Base-by-base conservation (phyloP, 768 basidiomycete genomes). In the Hypholoma fasciculare region DNA sequence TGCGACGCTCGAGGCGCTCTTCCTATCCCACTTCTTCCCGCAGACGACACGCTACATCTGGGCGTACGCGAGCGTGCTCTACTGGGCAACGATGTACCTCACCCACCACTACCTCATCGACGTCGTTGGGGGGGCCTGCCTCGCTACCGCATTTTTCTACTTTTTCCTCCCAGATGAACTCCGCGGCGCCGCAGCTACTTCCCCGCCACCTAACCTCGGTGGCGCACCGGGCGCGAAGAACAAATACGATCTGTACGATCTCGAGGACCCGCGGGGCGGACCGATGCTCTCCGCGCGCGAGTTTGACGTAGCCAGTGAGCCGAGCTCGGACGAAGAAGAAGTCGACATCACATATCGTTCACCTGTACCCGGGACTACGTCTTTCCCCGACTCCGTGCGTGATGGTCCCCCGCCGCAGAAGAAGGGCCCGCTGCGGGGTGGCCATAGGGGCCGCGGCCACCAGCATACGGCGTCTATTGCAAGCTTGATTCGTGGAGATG, bases 31-130 rank as follows among this genome's bases (percentile, higher is more conserved):
- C 74, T 98, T 98, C 76, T 98, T 98, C 84, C 92, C 93, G 0
- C 80, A 82, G 59, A 80, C 79, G 34, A 78, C 83, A 1, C 77
- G 76, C 2, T 87, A 81, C 62, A 85, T 87, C 20, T 98, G 94
- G 92, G 77, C 74, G 1, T 99, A 98, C 73, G 88, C 87, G 2
- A 86, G 84, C 6, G 75, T 92, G 16, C 83, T 99, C 4, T 98
- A 96, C 72, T 99, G 97, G 97, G 88, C 92, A 9, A 98, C 96
- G 20, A 98, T 98, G 96, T 98, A 96, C 78, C 89, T 96, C 66
- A 93, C 92, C 3, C 94, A 97, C 73, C 96, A 98, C 76, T 98
- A 98, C 79, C 89, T 99, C 68, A 95, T 99, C 75, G 97, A 99
- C 69, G 92, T 98, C 69, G 92, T 94, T 49, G 92, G 88, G 9